phyloP scores from a whole-genome alignment of 176 grass and related monocot genomes.

The Carex pumila region DNA sequence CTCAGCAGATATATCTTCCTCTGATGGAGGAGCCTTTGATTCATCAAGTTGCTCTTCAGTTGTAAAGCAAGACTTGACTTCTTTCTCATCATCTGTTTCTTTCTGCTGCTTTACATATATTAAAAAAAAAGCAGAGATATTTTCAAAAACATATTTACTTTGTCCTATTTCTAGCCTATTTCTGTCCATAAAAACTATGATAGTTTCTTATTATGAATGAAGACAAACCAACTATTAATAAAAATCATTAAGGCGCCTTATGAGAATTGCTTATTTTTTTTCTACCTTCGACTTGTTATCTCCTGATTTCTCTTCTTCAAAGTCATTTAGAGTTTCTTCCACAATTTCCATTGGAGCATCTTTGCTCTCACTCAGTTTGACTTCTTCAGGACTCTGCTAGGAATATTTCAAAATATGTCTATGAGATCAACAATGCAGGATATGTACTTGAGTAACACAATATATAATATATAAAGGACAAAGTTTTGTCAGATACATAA shows the following conservation, averaged over 20 bases:
- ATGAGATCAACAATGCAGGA: neutral
- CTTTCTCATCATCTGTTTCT: neutral
- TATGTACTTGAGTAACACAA: neutral
- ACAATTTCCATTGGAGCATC: neutral
- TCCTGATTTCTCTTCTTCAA: neutral
- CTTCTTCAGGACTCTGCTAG: neutral
- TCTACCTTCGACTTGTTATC: neutral
- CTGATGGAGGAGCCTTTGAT: constrained; percentile 7
- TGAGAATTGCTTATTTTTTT: neutral
- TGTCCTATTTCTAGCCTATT: neutral
- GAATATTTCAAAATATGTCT: neutral
- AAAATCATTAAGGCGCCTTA: neutral
- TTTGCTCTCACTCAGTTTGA: neutral
- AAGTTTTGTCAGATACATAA: neutral
- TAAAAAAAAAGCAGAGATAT: neutral
- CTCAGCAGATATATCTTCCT: neutral
- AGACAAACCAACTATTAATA: neutral
- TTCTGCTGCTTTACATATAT: neutral
- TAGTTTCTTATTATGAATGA: neutral
- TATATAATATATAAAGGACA: neutral
- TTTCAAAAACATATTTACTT: neutral
- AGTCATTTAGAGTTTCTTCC: neutral
- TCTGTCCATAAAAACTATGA: neutral
- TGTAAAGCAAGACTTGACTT: neutral
- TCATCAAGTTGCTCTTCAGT: neutral